Percentiles rank a stretch among this genome's conserved stretches.
Evolutionary conservation across 2,329 filamentous ascomycete species (phyloP).

Genomic region (Lomentospora prolificans): DNA sequence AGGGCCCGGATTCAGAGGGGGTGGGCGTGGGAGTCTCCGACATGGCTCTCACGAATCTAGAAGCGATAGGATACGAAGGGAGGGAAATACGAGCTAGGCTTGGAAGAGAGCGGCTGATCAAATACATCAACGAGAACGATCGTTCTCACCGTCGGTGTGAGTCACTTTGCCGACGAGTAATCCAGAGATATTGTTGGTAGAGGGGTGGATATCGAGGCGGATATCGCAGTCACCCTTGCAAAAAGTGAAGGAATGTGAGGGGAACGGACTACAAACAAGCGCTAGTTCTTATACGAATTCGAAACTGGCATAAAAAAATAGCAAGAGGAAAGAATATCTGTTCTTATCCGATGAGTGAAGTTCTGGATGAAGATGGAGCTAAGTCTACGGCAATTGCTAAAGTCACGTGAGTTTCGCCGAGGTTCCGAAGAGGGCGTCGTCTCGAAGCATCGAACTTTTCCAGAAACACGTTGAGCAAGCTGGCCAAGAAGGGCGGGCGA

Average conservation of each 20-base stretch:
- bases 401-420: conserved; percentile 7
- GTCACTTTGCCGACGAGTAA: background rate
- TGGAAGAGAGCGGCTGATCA: background rate
- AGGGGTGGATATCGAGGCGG: background rate
- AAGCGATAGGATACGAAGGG: background rate
- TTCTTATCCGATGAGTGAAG: too few species aligned
- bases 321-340: too few species aligned
- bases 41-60: background rate
- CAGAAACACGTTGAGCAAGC: too few species aligned
- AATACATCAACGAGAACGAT: background rate
- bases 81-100: background rate
- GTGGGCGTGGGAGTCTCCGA: background rate
- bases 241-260: too few species aligned
- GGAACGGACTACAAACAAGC: too few species aligned
- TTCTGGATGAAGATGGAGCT: background rate
- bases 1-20: background rate
- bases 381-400: background rate
- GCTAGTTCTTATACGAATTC: too few species aligned
- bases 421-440: background rate
- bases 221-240: too few species aligned
- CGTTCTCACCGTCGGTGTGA: background rate
- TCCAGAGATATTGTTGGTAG: background rate
- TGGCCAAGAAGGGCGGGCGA: too few species aligned
- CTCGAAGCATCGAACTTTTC: background rate
- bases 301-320: too few species aligned